phyloP scores from a whole-genome alignment of 1,284 basidiomycete genomes.

The Microbotryum silenes-acaulis region DNA sequence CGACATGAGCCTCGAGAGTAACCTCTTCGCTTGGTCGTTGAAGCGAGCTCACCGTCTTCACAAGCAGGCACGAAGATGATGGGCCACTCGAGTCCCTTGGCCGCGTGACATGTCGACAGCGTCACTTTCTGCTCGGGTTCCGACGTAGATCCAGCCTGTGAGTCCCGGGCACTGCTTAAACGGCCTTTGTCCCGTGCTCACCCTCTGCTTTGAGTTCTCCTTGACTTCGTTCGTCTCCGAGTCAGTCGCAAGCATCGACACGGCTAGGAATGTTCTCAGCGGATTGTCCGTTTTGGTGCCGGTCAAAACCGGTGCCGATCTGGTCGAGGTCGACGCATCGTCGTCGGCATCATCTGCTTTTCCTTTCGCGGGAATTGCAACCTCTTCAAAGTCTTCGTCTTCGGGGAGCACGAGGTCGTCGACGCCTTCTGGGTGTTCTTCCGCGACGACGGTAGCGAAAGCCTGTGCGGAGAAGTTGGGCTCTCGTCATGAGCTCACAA shows the following conservation, averaged over 20 bases:
- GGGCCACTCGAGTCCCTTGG: constrained; percentile 89
- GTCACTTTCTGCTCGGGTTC: constrained; percentile 58
- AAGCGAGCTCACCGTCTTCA: neutral
- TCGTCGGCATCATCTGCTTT: constrained; percentile 11
- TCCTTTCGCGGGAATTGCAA: neutral
- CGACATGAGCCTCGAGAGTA: neutral
- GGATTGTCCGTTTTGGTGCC: constrained; percentile 46
- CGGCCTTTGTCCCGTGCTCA: constrained; percentile 29
- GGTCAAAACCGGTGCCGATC: constrained; percentile 6
- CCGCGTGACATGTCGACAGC: constrained; percentile 78
- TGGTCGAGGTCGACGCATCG: constrained; percentile 10
- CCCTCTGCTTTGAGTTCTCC: constrained; percentile 47
- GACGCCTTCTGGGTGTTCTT: constrained; percentile 16
- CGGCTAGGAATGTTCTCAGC: constrained; percentile 70
- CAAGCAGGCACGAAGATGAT: constrained; percentile 65
- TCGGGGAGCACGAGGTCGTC: neutral
- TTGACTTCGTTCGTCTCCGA: constrained; percentile 58
- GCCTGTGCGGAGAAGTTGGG: neutral
- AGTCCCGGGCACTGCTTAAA: neutral
- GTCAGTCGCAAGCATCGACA: constrained; percentile 77
- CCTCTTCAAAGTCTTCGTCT: constrained; percentile 8
- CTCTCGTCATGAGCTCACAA: neutral
- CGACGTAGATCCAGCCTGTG: no score
- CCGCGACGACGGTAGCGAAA: constrained; percentile 20
- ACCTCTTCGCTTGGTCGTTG: neutral